These are phyloP conservation scores for Mortierella hygrophila DNA, from an alignment of 192 early-diverging fungal species.

Conservation along the genomic window DNA sequence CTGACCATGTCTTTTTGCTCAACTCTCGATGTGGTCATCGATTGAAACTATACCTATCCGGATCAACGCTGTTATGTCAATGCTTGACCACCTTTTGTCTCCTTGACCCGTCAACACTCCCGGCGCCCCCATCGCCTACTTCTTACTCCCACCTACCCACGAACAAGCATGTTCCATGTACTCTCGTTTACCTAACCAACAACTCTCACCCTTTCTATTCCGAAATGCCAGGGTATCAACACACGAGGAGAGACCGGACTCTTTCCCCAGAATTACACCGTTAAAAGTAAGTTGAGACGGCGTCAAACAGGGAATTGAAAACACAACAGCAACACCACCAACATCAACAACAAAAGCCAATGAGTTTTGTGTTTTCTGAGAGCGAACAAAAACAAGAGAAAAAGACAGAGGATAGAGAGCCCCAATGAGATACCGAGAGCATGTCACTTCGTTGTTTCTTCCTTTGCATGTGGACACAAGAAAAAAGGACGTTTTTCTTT, in stretches of 20 bases:
- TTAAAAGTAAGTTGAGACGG: conserved; percentile 21
- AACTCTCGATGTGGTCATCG: background rate
- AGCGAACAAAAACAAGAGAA: background rate
- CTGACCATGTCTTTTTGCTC: background rate
- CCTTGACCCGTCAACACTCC: background rate
- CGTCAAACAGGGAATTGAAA: background rate
- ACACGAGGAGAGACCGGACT: conserved; percentile 75
- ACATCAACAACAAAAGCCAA: background rate
- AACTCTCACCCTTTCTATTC: background rate
- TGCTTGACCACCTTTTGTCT: background rate
- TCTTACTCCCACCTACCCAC: background rate
- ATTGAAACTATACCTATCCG: background rate
- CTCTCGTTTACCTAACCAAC: background rate
- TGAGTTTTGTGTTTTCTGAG: background rate
- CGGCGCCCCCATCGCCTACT: too few relatives aligned
- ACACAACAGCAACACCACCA: too few relatives aligned
- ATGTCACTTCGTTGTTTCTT: background rate
- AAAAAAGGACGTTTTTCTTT: background rate
- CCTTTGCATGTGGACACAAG: background rate
- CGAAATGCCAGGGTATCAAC: conserved; percentile 70
- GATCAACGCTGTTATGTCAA: background rate
- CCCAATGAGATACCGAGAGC: background rate
- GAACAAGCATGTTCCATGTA: background rate
- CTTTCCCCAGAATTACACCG: conserved; percentile 68
- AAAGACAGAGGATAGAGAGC: background rate